phyloP scores from a whole-genome alignment of 768 basidiomycete genomes.

The Tremella mesenterica region DNA sequence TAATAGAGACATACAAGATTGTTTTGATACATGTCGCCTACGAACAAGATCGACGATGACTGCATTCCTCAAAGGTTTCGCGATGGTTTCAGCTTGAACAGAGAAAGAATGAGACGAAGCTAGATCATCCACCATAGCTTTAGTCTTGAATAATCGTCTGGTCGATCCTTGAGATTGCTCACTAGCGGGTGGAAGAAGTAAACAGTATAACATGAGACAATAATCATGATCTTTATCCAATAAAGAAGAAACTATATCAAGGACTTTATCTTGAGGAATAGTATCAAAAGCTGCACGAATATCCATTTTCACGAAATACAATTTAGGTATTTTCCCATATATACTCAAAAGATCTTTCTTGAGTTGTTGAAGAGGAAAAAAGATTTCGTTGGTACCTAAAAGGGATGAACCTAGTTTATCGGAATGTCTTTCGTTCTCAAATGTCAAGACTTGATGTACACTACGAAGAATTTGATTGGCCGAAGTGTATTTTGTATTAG shows the following conservation, averaged over 20 bases:
- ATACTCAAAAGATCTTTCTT: conserved; percentile 49
- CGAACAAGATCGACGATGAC: conserved; percentile 78
- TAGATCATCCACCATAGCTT: conserved; percentile 24
- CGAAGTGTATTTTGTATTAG: conserved; percentile 48
- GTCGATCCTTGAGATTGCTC: conserved; percentile 46
- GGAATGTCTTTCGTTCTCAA: conserved; percentile 64
- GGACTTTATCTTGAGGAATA: conserved; percentile 76
- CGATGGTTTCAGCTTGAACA: conserved; percentile 59
- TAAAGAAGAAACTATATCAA: conserved; percentile 64
- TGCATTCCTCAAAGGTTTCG: conserved; percentile 58
- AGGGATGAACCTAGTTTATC: conserved; percentile 70
- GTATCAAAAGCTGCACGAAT: conserved; percentile 95
- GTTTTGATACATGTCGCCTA: conserved; percentile 46
- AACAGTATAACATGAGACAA: conserved; percentile 50
- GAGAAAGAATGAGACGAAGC: conserved; percentile 49
- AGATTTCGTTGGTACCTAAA: conserved; percentile 73
- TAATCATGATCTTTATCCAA: conserved; percentile 46
- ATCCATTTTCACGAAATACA: conserved; percentile 96
- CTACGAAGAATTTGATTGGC: conserved; percentile 81
- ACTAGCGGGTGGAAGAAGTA: conserved; percentile 54
- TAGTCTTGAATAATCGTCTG: conserved; percentile 29
- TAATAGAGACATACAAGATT: conserved; percentile 62
- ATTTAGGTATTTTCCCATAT: conserved; percentile 56
- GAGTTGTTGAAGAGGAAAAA: conserved; percentile 61
- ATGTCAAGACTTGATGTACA: conserved; percentile 76